These are phyloP conservation scores for Komagataea norvegica DNA, from an alignment of 1,139 yeast genomes.

Conservation along the genomic window DNA sequence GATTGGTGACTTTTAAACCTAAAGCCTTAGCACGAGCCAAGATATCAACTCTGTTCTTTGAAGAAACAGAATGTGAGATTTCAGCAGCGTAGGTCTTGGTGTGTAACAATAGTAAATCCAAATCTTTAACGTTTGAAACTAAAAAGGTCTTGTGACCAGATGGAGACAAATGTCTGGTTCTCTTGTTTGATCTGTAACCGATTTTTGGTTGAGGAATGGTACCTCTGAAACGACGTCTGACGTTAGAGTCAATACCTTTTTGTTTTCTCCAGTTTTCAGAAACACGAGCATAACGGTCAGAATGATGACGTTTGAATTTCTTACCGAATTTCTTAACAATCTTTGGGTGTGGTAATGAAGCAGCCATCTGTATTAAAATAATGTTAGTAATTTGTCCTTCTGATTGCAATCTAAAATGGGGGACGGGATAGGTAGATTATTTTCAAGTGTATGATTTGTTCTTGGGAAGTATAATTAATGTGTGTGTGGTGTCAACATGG, in stretches of 20 bases:
- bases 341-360: constrained; percentile 98
- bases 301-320: constrained; percentile 99
- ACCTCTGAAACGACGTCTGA: constrained; percentile 99
- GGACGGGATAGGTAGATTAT: not conserved
- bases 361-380: constrained; percentile 75
- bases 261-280: constrained; percentile 99
- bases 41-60: constrained; percentile 96
- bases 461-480: too few relatives aligned
- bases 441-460: too few relatives aligned
- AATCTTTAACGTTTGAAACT: constrained; percentile 88
- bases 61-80: constrained; percentile 97
- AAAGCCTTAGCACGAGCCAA: constrained; percentile 97
- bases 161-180: constrained; percentile 93
- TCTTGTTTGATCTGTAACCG: constrained; percentile 99
- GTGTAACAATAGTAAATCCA: constrained; percentile 95
- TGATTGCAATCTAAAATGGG: not conserved
- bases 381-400: constrained; percentile 11
- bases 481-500: too few relatives aligned
- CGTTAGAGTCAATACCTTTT: constrained; percentile 99
- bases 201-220: constrained; percentile 98
- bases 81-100: constrained; percentile 99
- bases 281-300: constrained; percentile 99
- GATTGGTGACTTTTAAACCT: constrained; percentile 99
- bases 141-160: constrained; percentile 97
- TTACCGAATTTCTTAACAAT: constrained; percentile 99